Evolutionary conservation across 176 grass and related monocot genomes (phyloP), one percentile per base, ranked within the genome.

Genomic region (Triticum urartu): DNA sequence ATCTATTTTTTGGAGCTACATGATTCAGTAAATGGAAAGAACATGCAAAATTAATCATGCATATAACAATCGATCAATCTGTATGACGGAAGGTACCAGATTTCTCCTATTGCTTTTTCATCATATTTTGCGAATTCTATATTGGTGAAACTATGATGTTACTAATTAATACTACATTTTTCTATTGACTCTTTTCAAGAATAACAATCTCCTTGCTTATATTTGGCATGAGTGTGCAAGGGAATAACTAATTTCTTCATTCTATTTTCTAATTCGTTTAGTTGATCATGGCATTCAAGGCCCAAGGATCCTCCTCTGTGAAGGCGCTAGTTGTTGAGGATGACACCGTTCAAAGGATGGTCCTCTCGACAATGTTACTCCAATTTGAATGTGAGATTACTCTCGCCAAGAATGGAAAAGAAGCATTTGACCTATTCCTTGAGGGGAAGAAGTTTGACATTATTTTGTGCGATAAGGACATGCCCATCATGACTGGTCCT

Each of bases 361-460:
- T 87, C 65, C 69, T 87, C 10, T 13, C 7, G 30, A 17, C 7
- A 73, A 73, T 4, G n/a, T n/a, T n/a, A n/a, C n/a, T n/a, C n/a
- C n/a, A n/a, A n/a, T 43, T 64, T 25, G 20, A 87, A 0, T 75
- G 14, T 0, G 33, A 82, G 21, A 75, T 6, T 11, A 82, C 42
- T n/a, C n/a, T 22, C 4, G 69, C 62, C n/a, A 1, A 30, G 9
- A 87, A 87, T 68, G 79, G 86, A 8, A 82, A 87, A 74, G 77
- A 87, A 87, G 85, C 78, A 20, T 39, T 87, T 22, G 56, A 74
- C 21, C 68, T 81, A 11, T 87, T 82, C 60, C 32, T 82, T 11
- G 15, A 75, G 75, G 86, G 86, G 5, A 67, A 82, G 11, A 82
- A 71, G 26, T 87, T 82, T 67, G 79, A 87, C 33, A 82, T 82